phyloP scores from a whole-genome alignment of 75 land plant species.

The Isoetes taiwanensis region DNA sequence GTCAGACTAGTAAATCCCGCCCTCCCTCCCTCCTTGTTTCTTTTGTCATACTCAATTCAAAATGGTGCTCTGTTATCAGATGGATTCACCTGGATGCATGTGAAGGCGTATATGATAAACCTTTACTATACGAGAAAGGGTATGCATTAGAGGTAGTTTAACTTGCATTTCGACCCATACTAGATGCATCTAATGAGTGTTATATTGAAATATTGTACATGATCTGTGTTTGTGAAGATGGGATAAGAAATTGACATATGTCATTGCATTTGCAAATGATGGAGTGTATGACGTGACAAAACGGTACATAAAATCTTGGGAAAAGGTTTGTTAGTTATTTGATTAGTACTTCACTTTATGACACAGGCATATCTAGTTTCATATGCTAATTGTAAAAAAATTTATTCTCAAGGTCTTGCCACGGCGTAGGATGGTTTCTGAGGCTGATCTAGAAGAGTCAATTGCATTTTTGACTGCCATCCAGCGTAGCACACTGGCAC shows the following conservation, averaged over 20 bases:
- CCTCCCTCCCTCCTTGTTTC: not conserved
- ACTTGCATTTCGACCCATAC: not conserved
- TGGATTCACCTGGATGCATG: conserved; percentile 99
- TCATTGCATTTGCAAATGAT: conserved; percentile 76
- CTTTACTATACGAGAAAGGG: conserved; percentile 91
- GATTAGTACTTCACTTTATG: not conserved
- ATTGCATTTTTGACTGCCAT: conserved; percentile 37
- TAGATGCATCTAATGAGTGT: not conserved
- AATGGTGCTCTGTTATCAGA: conserved; percentile 16
- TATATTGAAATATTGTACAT: not conserved
- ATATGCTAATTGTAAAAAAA: not conserved
- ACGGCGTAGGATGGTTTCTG: conserved; percentile 45
- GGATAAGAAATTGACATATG: conserved; percentile 69
- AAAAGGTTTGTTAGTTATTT: conserved; percentile 33
- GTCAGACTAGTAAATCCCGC: not conserved
- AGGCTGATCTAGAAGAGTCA: conserved; percentile 29
- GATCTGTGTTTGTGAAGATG: conserved; percentile 33
- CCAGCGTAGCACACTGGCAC: conserved; percentile 27
- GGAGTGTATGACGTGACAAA: conserved; percentile 93
- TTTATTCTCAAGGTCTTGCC: conserved; percentile 41
- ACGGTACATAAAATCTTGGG: conserved; percentile 88
- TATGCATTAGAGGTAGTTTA: conserved; percentile 11
- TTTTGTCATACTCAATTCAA: not conserved
- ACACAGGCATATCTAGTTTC: not conserved
- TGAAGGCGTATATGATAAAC: conserved; percentile 72